phyloP scores from a whole-genome alignment of 2,329 filamentous ascomycete species.

The Saccharata proteae region DNA sequence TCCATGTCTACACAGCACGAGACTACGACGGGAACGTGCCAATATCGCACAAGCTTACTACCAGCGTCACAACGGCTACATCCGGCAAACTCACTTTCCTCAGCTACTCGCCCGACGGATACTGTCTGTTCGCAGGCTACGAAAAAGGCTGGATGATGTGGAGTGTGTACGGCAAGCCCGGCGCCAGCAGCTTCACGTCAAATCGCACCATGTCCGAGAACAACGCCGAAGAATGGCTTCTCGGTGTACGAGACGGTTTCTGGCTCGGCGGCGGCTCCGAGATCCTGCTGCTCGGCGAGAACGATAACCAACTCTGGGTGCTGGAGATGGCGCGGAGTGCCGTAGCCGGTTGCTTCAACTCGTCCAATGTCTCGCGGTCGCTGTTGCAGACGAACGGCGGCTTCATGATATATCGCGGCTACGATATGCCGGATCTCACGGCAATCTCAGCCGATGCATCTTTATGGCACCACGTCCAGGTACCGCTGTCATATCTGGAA shows the following conservation, averaged over 20 bases:
- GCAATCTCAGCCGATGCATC: conserved; percentile 86
- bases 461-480: conserved; percentile 86
- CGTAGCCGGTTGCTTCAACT: conserved; percentile 81
- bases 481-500: conserved; percentile 72
- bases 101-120: conserved; percentile 86
- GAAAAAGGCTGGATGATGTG: conserved; percentile 88
- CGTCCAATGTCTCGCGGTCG: conserved; percentile 80
- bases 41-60: conserved; percentile 63
- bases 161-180: conserved; percentile 92
- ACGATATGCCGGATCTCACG: conserved; percentile 80
- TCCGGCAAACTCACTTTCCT: conserved; percentile 64
- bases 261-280: conserved; percentile 88
- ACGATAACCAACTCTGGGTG: conserved; percentile 70
- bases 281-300: conserved; percentile 59
- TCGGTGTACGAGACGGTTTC: conserved; percentile 60
- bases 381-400: conserved; percentile 79
- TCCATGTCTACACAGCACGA: conserved; percentile 82
- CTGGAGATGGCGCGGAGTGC: conserved; percentile 90
- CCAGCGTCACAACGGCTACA: conserved; percentile 53
- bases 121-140: conserved; percentile 89
- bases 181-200: conserved; percentile 69
- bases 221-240: conserved; percentile 77
- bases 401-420: conserved; percentile 85
- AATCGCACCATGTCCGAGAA: conserved; percentile 50
- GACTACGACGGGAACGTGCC: conserved; percentile 93